Evolutionary conservation across 306 rosid species (phyloP), one percentile per base, ranked within the genome.

Genomic region (Comarum palustre): DNA sequence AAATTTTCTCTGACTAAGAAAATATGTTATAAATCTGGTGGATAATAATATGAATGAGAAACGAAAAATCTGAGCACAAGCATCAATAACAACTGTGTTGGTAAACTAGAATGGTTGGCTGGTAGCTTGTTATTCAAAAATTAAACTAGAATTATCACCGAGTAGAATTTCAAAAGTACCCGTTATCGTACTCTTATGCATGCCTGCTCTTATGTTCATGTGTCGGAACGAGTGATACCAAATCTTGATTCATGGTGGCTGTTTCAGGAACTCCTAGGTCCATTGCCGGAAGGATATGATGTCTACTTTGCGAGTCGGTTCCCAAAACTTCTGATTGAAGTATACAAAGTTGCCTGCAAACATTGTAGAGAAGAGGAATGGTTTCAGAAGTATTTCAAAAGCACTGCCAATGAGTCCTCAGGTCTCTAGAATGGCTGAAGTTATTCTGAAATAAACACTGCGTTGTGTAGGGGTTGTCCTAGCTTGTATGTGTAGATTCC

Each of bases 231-330:
- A 17, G 20, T 69, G 67, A 74, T 65, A 7, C 25, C 47, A 5
- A 38, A 48, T 71, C 38, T 36, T 71, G 38, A 22, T 14, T 70
- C 19, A 22, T 38, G 62, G 31, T 67, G 51, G 32, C 11, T 69
- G 36, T 68, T 48, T 51, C 81, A 86, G 87, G 80, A 78, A 73
- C 83, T 86, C 24, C 50, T 86, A 6, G 89, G 89, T 69, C 54
- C 80, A 15, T 13, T 80, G 19, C 85, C 85, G 0, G 81, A 69
- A 48, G 90, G 90, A 60, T 86, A 72, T 34, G 80, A 86, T 66
- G 43, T 5, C 65, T 83, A 86, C 80, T 86, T 86, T 70, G 68
- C 85, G 8, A 75, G 77, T 54, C 81, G 90, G 55, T 81, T 86
- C 41, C 87, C 86, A 15, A 72, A 71, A 66, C 84, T 86, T 47